Evolutionary conservation across 148 eudicot species (phyloP).

Genomic region (Rhododendron molle): DNA sequence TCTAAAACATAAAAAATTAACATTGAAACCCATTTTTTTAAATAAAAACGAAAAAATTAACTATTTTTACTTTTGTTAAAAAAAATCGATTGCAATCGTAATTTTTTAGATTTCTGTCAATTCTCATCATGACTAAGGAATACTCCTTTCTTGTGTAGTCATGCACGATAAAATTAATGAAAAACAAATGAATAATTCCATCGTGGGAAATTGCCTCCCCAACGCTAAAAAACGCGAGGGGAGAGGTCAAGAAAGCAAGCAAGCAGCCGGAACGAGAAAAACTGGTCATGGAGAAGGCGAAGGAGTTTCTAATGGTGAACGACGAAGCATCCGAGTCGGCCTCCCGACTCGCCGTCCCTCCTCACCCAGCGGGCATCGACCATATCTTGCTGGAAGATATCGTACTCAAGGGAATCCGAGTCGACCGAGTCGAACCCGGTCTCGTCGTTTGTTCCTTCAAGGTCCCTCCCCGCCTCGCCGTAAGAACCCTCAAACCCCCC

Average conservation of each 20-base stretch:
- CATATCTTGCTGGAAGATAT: slow-evolving; percentile 60
- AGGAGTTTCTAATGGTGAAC: slow-evolving; percentile 19
- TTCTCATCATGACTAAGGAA: too few relatives aligned
- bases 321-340: slow-evolving; percentile 33
- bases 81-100: too few relatives aligned
- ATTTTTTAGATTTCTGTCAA: too few relatives aligned
- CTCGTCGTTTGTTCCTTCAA: slow-evolving; percentile 47
- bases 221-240: background rate
- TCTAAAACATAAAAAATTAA: too few relatives aligned
- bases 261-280: background rate
- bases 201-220: too few relatives aligned
- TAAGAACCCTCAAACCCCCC: slow-evolving; percentile 20
- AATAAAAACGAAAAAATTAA: too few relatives aligned
- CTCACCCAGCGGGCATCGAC: slow-evolving; percentile 40
- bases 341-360: slow-evolving; percentile 37
- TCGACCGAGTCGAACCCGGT: slow-evolving; percentile 61
- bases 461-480: slow-evolving; percentile 64
- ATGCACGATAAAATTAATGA: too few relatives aligned
- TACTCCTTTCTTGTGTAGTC: too few relatives aligned
- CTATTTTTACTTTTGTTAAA: too few relatives aligned
- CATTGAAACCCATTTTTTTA: too few relatives aligned
- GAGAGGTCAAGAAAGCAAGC: background rate
- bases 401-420: slow-evolving; percentile 58
- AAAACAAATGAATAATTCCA: too few relatives aligned
- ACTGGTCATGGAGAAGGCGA: slow-evolving; percentile 41